These are phyloP conservation scores for Flagelloscypha sp. DNA, from an alignment of 768 basidiomycete species.

Conservation along the genomic window DNA sequence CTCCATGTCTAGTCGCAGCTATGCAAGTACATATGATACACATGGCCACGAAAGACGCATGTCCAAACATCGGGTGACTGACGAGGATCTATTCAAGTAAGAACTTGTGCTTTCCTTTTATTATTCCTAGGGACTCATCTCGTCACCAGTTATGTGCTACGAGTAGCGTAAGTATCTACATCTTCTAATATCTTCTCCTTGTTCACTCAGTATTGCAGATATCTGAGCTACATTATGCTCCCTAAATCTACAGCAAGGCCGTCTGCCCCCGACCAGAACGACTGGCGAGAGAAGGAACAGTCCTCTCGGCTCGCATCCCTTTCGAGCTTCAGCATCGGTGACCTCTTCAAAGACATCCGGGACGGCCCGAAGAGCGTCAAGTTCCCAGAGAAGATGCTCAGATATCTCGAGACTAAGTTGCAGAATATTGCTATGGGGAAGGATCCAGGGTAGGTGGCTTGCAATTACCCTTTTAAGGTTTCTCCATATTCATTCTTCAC, in stretches of 20 bases:
- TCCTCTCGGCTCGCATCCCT: slow-evolving; percentile 63
- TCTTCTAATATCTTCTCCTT: slow-evolving; percentile 9
- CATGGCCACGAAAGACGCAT: slow-evolving; percentile 64
- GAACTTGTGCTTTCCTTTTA: slow-evolving; percentile 13
- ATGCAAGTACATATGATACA: slow-evolving; percentile 61
- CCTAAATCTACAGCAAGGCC: slow-evolving; percentile 39
- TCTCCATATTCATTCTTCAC: slow-evolving; percentile 3
- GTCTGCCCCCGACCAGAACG: slow-evolving; percentile 19
- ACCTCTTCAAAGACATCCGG: slow-evolving; percentile 71
- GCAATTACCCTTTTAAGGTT: slow-evolving; percentile 1
- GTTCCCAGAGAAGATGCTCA: slow-evolving; percentile 90
- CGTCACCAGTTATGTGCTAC: slow-evolving; percentile 59
- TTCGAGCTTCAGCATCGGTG: slow-evolving; percentile 60
- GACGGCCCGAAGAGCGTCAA: slow-evolving; percentile 81
- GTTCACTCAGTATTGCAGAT: slow-evolving; percentile 31
- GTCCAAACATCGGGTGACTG: slow-evolving; percentile 70
- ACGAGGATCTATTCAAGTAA: slow-evolving; percentile 83
- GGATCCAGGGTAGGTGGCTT: slow-evolving; percentile 69
- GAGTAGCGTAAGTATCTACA: slow-evolving; percentile 62
- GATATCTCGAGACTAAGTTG: slow-evolving; percentile 82
- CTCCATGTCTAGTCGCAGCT: slow-evolving; percentile 76
- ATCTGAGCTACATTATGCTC: slow-evolving; percentile 62
- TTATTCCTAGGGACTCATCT: slow-evolving; percentile 7
- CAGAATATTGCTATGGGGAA: slow-evolving; percentile 92
- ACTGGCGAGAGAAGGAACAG: slow-evolving; percentile 54